Evolutionary conservation across 208 protist genomes (phyloP).

Genomic region (Novymonas esmeraldas): DNA sequence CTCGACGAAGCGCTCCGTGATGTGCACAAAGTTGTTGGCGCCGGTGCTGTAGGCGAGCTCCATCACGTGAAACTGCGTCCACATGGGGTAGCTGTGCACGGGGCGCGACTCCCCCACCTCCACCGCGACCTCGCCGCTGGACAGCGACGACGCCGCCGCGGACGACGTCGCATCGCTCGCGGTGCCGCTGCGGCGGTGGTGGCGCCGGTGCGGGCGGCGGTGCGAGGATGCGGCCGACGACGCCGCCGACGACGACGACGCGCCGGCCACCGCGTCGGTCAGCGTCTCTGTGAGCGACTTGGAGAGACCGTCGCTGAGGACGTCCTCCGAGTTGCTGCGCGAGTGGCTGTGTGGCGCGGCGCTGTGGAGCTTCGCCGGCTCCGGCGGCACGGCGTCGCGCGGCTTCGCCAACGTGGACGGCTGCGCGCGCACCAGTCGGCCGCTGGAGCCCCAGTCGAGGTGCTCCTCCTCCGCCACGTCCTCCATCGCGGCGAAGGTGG

Average conservation of each 20-base stretch:
- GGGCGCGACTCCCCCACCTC: constrained; percentile 12
- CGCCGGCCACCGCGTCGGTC: not conserved
- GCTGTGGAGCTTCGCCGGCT: constrained; percentile 5
- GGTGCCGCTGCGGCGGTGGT: constrained; percentile 21
- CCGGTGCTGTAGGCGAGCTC: constrained; percentile 58
- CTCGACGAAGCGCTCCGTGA: constrained; percentile 58
- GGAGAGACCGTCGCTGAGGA: constrained; percentile 17
- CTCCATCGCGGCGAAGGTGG: constrained; percentile 63
- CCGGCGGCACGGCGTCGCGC: constrained; percentile 16
- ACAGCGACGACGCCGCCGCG: no score
- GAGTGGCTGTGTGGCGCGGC: constrained; percentile 5
- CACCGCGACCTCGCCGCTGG: not conserved
- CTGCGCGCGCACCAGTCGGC: constrained; percentile 22
- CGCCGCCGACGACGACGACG: constrained; percentile 5
- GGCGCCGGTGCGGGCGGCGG: constrained; percentile 22
- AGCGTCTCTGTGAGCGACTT: constrained; percentile 10
- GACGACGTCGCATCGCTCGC: constrained; percentile 1
- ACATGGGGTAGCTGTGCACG: constrained; percentile 46
- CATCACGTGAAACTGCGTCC: constrained; percentile 74
- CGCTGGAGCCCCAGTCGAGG: constrained; percentile 61
- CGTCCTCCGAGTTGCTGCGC: constrained; percentile 3
- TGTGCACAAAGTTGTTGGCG: constrained; percentile 60
- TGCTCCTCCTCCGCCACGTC: constrained; percentile 73
- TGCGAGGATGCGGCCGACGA: constrained; percentile 22
- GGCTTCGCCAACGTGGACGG: constrained; percentile 16